Evolutionary conservation across 1,284 basidiomycete genomes (phyloP).

Genomic region (Fistulinella staudtii): DNA sequence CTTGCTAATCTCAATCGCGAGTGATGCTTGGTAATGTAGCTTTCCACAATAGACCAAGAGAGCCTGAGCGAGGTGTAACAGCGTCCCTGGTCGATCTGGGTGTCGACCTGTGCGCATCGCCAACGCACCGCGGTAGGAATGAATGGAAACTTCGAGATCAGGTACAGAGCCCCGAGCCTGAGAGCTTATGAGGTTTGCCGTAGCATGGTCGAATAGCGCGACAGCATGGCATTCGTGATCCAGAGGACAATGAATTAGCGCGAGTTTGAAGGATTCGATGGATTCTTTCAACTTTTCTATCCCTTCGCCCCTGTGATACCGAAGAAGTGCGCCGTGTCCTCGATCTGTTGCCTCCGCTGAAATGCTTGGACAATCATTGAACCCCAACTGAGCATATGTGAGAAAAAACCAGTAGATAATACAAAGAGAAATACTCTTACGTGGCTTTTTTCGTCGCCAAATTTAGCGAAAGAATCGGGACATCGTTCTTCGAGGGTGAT

Average conservation of each 20-base stretch:
- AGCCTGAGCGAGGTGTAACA: neutral
- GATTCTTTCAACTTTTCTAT: neutral
- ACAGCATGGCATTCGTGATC: neutral
- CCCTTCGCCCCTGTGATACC: neutral
- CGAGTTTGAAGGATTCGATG: neutral
- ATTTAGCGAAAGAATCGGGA: too few species aligned
- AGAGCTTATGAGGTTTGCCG: neutral
- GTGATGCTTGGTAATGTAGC: neutral
- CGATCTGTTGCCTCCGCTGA: neutral
- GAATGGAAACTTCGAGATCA: neutral
- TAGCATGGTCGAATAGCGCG: neutral
- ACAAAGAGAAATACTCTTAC: too few species aligned
- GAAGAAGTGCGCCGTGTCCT: neutral
- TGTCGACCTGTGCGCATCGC: neutral
- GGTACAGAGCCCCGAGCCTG: neutral
- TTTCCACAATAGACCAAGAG: neutral
- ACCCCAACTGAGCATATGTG: too few species aligned
- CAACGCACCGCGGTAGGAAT: neutral
- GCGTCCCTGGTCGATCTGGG: neutral
- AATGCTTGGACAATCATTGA: neutral
- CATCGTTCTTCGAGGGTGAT: too few species aligned
- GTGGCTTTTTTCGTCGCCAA: too few species aligned
- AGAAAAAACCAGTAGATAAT: too few species aligned
- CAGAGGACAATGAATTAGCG: neutral
- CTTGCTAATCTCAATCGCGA: neutral